These are phyloP conservation scores for Cryphonectria radicalis DNA, from an alignment of 2,329 filamentous ascomycete species.

Conservation along the genomic window DNA sequence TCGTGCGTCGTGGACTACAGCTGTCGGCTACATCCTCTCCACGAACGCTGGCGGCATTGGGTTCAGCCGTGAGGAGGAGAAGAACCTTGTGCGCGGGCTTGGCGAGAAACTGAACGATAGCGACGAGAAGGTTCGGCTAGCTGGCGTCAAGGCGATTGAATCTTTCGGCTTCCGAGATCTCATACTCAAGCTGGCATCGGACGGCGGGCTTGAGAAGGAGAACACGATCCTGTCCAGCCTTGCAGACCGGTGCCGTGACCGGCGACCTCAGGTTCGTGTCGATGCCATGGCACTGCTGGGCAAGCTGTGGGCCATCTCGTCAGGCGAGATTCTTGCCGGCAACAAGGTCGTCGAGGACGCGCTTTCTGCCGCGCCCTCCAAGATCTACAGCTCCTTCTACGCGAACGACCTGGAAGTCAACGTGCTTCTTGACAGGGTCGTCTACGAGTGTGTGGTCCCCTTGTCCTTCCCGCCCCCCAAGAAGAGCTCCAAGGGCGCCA, in stretches of 20 bases:
- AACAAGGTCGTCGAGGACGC: slow-evolving; percentile 76
- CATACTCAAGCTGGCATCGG: slow-evolving; percentile 77
- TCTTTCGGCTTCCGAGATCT: slow-evolving; percentile 81
- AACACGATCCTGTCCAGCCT: slow-evolving; percentile 81
- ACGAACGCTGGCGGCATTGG: slow-evolving; percentile 91
- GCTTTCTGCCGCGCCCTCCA: slow-evolving; percentile 81
- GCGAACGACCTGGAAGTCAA: slow-evolving; percentile 89
- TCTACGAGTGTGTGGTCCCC: slow-evolving; percentile 88
- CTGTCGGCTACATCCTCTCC: slow-evolving; percentile 82
- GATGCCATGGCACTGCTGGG: slow-evolving; percentile 85
- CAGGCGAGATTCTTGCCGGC: slow-evolving; percentile 81
- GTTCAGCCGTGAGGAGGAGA: slow-evolving; percentile 81
- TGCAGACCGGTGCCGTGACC: slow-evolving; percentile 87
- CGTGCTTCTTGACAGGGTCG: slow-evolving; percentile 78
- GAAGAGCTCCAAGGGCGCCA: slow-evolving; percentile 65
- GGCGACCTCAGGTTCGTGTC: slow-evolving; percentile 77
- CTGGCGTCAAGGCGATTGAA: slow-evolving; percentile 84
- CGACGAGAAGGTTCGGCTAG: slow-evolving; percentile 88
- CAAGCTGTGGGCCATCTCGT: slow-evolving; percentile 91
- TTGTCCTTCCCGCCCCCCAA: slow-evolving; percentile 79
- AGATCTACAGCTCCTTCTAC: slow-evolving; percentile 86
- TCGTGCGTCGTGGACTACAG: slow-evolving; percentile 83
- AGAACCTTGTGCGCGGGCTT: slow-evolving; percentile 72
- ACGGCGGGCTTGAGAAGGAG: slow-evolving; percentile 74
- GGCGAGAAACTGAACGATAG: slow-evolving; percentile 82